A percentile compares a stretch with the other conserved stretches of the same genome.
Evolutionary conservation across 2,329 filamentous ascomycete species (phyloP).

Genomic region (Aspergillus viridinutans): DNA sequence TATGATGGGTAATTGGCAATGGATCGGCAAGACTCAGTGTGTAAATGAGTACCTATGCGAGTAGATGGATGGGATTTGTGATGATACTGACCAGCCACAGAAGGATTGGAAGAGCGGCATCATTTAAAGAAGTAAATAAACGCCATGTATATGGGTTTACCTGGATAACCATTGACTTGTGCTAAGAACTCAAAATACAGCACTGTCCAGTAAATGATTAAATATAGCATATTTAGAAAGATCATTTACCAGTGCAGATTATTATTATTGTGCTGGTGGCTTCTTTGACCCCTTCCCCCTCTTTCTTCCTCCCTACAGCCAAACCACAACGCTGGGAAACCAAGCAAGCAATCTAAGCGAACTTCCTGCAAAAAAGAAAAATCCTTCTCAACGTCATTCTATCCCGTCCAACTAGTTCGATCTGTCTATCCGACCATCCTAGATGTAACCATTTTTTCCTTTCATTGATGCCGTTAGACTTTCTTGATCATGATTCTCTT

Average conservation of each 20-base stretch:
- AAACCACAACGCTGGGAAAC: constrained; percentile 29
- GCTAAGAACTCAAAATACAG: background rate
- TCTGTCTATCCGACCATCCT: background rate
- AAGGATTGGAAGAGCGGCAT: background rate
- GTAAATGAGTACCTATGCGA: background rate
- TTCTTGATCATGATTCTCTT: background rate
- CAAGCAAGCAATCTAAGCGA: constrained; percentile 12
- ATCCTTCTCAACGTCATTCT: background rate
- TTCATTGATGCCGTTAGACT: background rate
- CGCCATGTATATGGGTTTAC: background rate
- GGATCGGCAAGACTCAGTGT: background rate
- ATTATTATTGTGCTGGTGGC: constrained; percentile 1
- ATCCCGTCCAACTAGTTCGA: background rate
- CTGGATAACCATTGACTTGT: background rate
- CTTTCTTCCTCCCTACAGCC: constrained; percentile 25
- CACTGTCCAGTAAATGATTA: background rate
- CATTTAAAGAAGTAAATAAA: background rate
- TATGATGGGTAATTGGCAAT: background rate
- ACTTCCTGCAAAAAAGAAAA: background rate
- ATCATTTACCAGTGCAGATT: background rate
- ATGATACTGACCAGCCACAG: background rate
- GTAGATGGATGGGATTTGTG: background rate
- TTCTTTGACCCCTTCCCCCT: constrained; percentile 6
- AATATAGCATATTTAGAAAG: background rate
- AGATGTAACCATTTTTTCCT: too few species aligned